These are phyloP conservation scores for Pezizomycotina sp. DNA, from an alignment of 2,329 filamentous ascomycete genomes.

Conservation along the genomic window DNA sequence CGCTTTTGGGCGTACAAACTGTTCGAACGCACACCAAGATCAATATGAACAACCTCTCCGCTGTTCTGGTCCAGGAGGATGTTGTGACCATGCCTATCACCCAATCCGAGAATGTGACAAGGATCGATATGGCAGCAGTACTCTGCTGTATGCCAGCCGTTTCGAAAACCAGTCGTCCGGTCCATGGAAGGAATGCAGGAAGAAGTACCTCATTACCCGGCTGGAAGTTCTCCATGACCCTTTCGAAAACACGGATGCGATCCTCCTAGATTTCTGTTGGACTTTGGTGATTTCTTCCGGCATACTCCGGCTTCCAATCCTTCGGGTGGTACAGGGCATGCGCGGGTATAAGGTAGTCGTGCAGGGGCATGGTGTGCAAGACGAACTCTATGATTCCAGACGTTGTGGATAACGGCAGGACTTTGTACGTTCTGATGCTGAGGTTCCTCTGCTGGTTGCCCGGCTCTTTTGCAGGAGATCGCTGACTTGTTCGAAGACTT, in stretches of 20 bases:
- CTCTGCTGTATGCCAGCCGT: constrained; percentile 82
- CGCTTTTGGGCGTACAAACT: no score
- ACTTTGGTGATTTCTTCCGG: constrained; percentile 59
- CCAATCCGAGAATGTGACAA: constrained; percentile 80
- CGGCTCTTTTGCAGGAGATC: constrained; percentile 74
- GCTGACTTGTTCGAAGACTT: constrained; percentile 93
- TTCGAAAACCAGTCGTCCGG: constrained; percentile 92
- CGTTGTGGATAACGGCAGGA: constrained; percentile 67
- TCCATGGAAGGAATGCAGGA: constrained; percentile 83
- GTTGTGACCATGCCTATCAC: constrained; percentile 91
- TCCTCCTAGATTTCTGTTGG: constrained; percentile 53
- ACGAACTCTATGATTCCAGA: constrained; percentile 97
- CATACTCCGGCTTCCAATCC: constrained; percentile 63
- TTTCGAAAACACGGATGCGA: constrained; percentile 58
- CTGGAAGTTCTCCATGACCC: constrained; percentile 65
- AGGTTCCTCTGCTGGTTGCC: constrained; percentile 75
- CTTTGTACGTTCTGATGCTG: constrained; percentile 90
- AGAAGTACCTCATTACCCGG: constrained; percentile 94
- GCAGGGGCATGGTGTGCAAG: constrained; percentile 74
- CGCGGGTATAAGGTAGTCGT: constrained; percentile 81
- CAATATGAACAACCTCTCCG: constrained; percentile 91
- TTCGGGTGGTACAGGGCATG: constrained; percentile 74
- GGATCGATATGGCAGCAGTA: constrained; percentile 86
- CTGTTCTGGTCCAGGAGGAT: constrained; percentile 80
- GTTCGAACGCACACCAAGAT: constrained; percentile 90